Base-by-base conservation (phyloP, 768 basidiomycete genomes). In the Tylopilus sp. region DNA sequence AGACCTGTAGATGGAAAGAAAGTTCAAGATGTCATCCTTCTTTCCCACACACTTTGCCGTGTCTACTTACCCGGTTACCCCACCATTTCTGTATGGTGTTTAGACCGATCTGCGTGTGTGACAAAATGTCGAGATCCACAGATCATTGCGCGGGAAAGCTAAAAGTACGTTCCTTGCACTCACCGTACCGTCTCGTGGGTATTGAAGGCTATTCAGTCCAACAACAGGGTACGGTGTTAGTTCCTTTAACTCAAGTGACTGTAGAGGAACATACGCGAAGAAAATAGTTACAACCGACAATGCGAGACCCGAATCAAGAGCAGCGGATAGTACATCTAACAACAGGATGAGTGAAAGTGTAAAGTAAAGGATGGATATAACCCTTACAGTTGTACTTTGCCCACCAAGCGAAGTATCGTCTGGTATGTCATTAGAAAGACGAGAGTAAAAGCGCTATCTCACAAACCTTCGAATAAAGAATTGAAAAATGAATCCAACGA, bases 401-500 rank as follows among this genome's bases (percentile, higher is more conserved):
- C 87, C 86, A 88, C 72, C 82, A 87, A 6, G 79, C 70, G 63
- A 89, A 89, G 63, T 84, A 74, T 55, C 78, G 78, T 44, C 68
- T 71, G 26, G n/a, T 7, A 16, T 29, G 4, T 11, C 1, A 13
- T 51, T 8, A 41, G 41, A 19, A 19, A 8, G 31, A 17, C 14
- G 25, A 1, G 25, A 8, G 5, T 14, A 4, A 1, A 8, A 10
- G n/a, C 11, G 19, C 5, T 3, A n/a, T n/a, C n/a, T 9, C 12
- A 7, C 66, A 3, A 28, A 69, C 67, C 83, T 72, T 56, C 87
- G 77, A 31, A 87, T 75, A n/a, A 84, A 60, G 62, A 77, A 87
- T 59, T 89, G 90, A 72, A 93, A 92, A 26, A 90, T 70, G 64
- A 91, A 92, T 17, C 85, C 84, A 26, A 85, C 75, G 48, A 84